Evolutionary conservation across 164 flowering plant genomes (phyloP).

Genomic region (Paratinospora sagittata): DNA sequence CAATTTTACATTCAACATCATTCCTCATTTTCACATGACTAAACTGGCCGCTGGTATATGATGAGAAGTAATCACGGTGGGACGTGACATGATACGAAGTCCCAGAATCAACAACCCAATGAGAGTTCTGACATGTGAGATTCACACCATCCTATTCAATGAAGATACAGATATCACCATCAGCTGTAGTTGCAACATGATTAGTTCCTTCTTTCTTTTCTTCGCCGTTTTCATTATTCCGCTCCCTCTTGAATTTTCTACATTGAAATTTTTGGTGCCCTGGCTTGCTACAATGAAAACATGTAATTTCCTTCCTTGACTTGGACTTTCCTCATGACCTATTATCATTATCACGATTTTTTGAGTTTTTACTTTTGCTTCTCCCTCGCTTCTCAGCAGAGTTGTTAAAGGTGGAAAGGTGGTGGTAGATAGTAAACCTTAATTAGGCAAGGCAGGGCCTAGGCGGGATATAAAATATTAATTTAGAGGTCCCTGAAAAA

Average conservation of each 20-base stretch:
- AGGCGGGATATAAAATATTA: too few species aligned
- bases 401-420: too few species aligned
- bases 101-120: neutral
- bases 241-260: too few species aligned
- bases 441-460: too few species aligned
- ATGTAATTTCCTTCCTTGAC: neutral
- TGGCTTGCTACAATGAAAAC: neutral
- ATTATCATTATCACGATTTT: too few species aligned
- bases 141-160: neutral
- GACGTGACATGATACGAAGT: neutral
- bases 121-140: neutral
- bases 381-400: too few species aligned
- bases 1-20: neutral
- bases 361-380: too few species aligned
- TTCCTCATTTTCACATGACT: neutral
- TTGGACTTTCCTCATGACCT: too few species aligned
- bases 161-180: neutral
- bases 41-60: neutral
- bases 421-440: too few species aligned
- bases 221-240: neutral
- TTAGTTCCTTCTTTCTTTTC: neutral
- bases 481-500: too few species aligned
- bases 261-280: neutral
- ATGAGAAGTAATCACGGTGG: neutral
- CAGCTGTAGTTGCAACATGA: neutral